Evolutionary conservation across 1,284 basidiomycete species (phyloP).

Genomic region (Macrocystidia cucumis): DNA sequence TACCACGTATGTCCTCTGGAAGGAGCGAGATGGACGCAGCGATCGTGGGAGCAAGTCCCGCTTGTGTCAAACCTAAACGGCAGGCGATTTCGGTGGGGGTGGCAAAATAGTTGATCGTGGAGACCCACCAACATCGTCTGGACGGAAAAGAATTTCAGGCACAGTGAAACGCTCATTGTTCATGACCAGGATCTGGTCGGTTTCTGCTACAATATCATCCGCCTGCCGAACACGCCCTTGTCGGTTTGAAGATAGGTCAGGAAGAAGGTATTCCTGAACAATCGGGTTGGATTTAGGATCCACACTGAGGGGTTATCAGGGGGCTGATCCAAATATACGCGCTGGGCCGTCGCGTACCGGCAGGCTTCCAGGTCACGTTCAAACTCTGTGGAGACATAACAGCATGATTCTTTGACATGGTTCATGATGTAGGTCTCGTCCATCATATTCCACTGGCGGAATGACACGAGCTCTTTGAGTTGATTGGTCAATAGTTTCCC

Average conservation of each 20-base stretch:
- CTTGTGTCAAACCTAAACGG: slow-evolving; percentile 72
- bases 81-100: slow-evolving; percentile 4
- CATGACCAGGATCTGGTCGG: slow-evolving; percentile 81
- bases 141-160: slow-evolving; percentile 85
- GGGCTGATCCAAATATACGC: too few relatives aligned
- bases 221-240: slow-evolving; percentile 57
- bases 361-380: slow-evolving; percentile 69
- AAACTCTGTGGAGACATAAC: slow-evolving; percentile 80
- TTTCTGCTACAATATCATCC: slow-evolving; percentile 44
- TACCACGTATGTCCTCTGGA: slow-evolving; percentile 73
- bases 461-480: slow-evolving; percentile 88
- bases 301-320: too few relatives aligned
- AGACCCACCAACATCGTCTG: slow-evolving; percentile 76
- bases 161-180: slow-evolving; percentile 86
- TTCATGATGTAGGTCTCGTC: slow-evolving; percentile 93
- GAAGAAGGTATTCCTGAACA: slow-evolving; percentile 84
- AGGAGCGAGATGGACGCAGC: slow-evolving; percentile 68
- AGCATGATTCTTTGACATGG: slow-evolving; percentile 82
- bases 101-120: slow-evolving; percentile 6
- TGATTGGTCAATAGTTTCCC: slow-evolving; percentile 94
- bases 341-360: too few relatives aligned
- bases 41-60: slow-evolving; percentile 71
- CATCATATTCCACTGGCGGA: slow-evolving; percentile 97
- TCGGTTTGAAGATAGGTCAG: slow-evolving; percentile 74
- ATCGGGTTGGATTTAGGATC: slow-evolving; percentile 56